Evolutionary conservation across 352 stramenopile species (phyloP), one percentile per base, ranked within the genome.

Genomic region (Pythium folliculosum): DNA sequence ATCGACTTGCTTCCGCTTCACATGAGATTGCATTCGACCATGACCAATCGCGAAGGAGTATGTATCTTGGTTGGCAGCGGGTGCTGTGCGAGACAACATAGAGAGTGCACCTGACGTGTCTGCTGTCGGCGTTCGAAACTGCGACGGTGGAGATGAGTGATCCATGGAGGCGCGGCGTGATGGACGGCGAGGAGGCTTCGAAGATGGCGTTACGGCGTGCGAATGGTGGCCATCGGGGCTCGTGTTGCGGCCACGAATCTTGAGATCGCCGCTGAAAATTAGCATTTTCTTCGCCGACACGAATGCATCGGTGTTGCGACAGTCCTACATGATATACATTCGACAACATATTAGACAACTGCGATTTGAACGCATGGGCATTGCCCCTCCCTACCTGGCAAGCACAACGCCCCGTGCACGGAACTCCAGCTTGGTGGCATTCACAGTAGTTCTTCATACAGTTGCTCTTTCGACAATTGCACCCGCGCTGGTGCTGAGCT

Each of bases 371-470:
- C 27, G 3, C 27, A 32, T 32, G 27, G 27, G 27, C 27, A 32
- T 32, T 2, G 27, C 27, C 5, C 27, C 27, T 2, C 5, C 27
- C 5, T 54, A 86, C 78, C 57, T 89, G 83, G 48, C 91, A 97
- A 21, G 91, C 89, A 66, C 91, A 97, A 43, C 88, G 81, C 0
- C 72, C 78, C 0, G 82, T 93, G 67, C 91, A 97, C 7, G 86
- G 67, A 6, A 95, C 86, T 37, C 83, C 88, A 38, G 93, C 93
- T 71, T 98, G 92, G 72, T 97, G 97, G 58, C 96, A 99, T 71
- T 99, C 96, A 73, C 96, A 99, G 67, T 99, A 99, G 55, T 98
- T 98, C 80, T 99, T 99, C 70, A 98, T 92, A 68, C 96, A 99
- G 25, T 86, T 90, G 55, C 85, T 98, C 72, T 98, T 98, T 0